phyloP scores from a whole-genome alignment of 441 rosid genomes.

The Adansonia rubrostipa region DNA sequence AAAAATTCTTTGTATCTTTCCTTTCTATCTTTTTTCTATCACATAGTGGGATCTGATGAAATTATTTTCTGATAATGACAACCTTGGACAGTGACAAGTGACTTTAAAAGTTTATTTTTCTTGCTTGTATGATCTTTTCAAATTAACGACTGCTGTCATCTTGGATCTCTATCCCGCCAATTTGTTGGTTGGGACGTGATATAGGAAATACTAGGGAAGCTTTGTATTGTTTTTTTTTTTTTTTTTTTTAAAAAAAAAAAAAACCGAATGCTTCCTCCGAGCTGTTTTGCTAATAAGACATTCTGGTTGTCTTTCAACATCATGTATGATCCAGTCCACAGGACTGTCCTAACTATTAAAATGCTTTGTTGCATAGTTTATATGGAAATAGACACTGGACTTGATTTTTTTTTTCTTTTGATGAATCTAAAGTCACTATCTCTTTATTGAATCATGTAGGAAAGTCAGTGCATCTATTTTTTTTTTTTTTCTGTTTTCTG shows the following conservation, averaged over 20 bases:
- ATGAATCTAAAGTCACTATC: neutral
- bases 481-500: too few relatives aligned
- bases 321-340: neutral
- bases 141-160: neutral
- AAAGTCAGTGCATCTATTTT: neutral
- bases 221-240: neutral
- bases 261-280: neutral
- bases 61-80: neutral
- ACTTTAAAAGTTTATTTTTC: neutral
- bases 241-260: too few relatives aligned
- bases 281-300: neutral
- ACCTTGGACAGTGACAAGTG: neutral
- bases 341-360: neutral
- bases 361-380: neutral
- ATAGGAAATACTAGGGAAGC: neutral
- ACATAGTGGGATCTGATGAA: neutral
- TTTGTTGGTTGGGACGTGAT: neutral
- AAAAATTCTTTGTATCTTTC: neutral
- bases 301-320: neutral
- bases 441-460: neutral
- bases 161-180: neutral
- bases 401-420: neutral
- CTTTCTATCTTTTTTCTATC: neutral
- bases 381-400: neutral
- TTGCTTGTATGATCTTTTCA: slow-evolving; percentile 4